Base-by-base conservation (phyloP, 768 basidiomycete species). In the Tricholoma matsutake region DNA sequence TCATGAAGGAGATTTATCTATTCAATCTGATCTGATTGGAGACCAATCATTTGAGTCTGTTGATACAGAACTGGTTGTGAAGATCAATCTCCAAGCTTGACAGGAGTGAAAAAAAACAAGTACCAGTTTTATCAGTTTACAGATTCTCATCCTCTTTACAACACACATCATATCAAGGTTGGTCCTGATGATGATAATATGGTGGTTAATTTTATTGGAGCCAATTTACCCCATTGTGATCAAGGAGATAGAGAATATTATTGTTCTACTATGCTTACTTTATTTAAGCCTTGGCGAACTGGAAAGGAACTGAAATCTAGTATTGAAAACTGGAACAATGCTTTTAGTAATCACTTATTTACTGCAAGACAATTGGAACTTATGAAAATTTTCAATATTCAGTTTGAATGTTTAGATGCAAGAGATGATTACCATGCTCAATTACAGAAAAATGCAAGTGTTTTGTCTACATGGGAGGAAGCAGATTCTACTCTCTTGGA, bases 171-270 rank as follows among this genome's bases (percentile, higher is more conserved):
- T n/a, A n/a, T n/a, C n/a, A n/a, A n/a, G n/a, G n/a, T n/a, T n/a
- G n/a, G n/a, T n/a, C n/a, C n/a, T n/a, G n/a, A n/a, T n/a, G n/a
- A n/a, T n/a, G n/a, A n/a, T n/a, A n/a, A n/a, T n/a, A n/a, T n/a
- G n/a, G n/a, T n/a, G n/a, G n/a, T n/a, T n/a, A n/a, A n/a, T n/a
- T n/a, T n/a, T n/a, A n/a, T n/a, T n/a, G n/a, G n/a, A n/a, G n/a
- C n/a, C n/a, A n/a, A n/a, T n/a, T n/a, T n/a, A n/a, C n/a, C n/a
- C n/a, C n/a, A n/a, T n/a, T n/a, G n/a, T n/a, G n/a, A n/a, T n/a
- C n/a, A n/a, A n/a, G n/a, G n/a, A n/a, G n/a, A n/a, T 59, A 47
- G 67, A 3, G 72, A 73, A 29, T 73, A 65, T 53, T 76, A 74
- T 49, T 76, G 71, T 49, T 39, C 37, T 10, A 68, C 73, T 20